A percentile compares a stretch with the other conserved stretches of the same genome.
phyloP scores from a whole-genome alignment of 306 rosid genomes.

The Canavalia gladiata region DNA sequence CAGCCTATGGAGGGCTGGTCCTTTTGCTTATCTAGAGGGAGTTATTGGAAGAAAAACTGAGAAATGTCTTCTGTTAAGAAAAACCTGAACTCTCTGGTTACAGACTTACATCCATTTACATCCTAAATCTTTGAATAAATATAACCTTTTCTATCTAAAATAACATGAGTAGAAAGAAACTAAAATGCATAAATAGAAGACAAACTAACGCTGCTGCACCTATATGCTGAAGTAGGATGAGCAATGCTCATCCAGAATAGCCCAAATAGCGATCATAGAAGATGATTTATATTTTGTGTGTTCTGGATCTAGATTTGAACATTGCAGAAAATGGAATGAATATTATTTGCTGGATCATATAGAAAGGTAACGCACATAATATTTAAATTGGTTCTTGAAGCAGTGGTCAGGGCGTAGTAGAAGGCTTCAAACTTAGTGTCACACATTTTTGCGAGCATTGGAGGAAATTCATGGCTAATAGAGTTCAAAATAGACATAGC shows the following conservation, averaged over 20 bases:
- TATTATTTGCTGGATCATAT: background rate
- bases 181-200: background rate
- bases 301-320: background rate
- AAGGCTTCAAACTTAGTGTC: background rate
- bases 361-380: background rate
- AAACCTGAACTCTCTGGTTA: constrained; percentile 7
- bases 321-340: background rate
- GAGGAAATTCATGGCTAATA: constrained; percentile 2
- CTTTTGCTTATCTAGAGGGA: background rate
- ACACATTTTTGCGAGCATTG: background rate
- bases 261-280: background rate
- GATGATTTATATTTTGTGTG: constrained; percentile 4
- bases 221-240: background rate
- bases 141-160: background rate
- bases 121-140: background rate
- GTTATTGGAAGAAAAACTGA: background rate
- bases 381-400: background rate
- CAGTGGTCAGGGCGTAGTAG: background rate
- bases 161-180: background rate
- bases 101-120: background rate
- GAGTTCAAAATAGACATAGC: background rate
- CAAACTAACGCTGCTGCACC: background rate
- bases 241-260: background rate
- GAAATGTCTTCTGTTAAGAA: background rate
- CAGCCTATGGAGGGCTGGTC: background rate